Evolutionary conservation across 225 moss, liverwort and hornwort genomes (phyloP).

Genomic region (Neckera pumila): DNA sequence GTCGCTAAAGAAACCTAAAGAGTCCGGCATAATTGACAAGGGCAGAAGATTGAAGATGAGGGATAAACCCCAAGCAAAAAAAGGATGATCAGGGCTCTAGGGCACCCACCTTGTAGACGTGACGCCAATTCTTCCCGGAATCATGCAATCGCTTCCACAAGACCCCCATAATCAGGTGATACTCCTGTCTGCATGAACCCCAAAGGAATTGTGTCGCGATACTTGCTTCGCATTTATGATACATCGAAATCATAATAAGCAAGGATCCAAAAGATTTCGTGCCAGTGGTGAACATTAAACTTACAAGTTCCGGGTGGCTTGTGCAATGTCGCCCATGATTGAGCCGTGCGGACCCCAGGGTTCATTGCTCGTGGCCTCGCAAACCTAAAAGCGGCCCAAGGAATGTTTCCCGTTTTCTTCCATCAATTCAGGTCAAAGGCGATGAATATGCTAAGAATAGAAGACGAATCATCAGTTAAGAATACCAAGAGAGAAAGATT

Average conservation of each 20-base stretch:
- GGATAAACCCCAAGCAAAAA: neutral
- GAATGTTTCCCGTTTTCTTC: neutral
- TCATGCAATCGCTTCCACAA: constrained; percentile 95
- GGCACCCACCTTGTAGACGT: constrained; percentile 82
- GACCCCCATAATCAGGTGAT: constrained; percentile 86
- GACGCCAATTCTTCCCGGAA: constrained; percentile 89
- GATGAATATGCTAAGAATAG: constrained; percentile 2
- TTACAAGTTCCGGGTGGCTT: constrained; percentile 92
- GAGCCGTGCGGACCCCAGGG: constrained; percentile 99
- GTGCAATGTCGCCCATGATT: constrained; percentile 95
- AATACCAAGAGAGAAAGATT: neutral
- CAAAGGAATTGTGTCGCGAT: neutral
- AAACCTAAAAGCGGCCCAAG: constrained; percentile 44
- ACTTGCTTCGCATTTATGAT: neutral
- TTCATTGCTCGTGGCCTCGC: constrained; percentile 97
- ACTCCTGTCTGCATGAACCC: constrained; percentile 61
- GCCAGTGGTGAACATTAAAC: neutral
- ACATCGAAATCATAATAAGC: neutral
- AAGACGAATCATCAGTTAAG: neutral
- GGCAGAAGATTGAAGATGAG: neutral
- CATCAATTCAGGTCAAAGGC: neutral
- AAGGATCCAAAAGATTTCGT: neutral
- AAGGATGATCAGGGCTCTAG: neutral
- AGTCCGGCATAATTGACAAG: neutral
- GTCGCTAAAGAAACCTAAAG: neutral